These are phyloP conservation scores for Dacryopinax primogenitus DNA, from an alignment of 768 basidiomycete species.

Conservation along the genomic window DNA sequence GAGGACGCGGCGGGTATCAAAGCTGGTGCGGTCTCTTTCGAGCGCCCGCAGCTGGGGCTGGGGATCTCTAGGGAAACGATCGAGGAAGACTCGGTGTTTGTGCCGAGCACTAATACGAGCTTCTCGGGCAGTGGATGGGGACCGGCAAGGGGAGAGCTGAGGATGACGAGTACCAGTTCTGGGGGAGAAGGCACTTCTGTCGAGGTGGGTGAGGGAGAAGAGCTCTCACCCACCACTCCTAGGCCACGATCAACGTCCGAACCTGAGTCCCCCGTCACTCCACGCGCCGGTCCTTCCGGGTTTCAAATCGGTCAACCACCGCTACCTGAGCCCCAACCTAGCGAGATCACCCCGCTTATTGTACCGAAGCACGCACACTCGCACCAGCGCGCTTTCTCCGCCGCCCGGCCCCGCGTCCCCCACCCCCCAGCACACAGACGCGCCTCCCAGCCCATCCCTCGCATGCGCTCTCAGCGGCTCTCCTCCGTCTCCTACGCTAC, in stretches of 20 bases:
- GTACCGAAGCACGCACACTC: not conserved
- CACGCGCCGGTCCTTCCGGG: too few relatives aligned
- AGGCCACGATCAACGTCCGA: not conserved
- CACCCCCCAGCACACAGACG: not conserved
- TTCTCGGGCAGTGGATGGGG: not conserved
- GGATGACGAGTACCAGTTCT: not conserved
- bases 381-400: not conserved
- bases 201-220: not conserved
- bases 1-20: not conserved
- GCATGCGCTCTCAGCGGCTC: not conserved
- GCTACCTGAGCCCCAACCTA: not conserved
- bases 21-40: not conserved
- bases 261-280: too few relatives aligned
- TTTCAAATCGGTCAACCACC: not conserved
- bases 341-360: not conserved
- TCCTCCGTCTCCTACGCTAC: not conserved
- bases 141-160: not conserved
- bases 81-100: conserved; percentile 8
- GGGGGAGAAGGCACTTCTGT: not conserved
- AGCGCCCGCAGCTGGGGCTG: not conserved
- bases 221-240: not conserved
- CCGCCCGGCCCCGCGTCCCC: not conserved
- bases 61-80: not conserved
- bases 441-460: not conserved
- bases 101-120: not conserved